phyloP scores from a whole-genome alignment of 306 rosid genomes.

The Quillaja saponaria region DNA sequence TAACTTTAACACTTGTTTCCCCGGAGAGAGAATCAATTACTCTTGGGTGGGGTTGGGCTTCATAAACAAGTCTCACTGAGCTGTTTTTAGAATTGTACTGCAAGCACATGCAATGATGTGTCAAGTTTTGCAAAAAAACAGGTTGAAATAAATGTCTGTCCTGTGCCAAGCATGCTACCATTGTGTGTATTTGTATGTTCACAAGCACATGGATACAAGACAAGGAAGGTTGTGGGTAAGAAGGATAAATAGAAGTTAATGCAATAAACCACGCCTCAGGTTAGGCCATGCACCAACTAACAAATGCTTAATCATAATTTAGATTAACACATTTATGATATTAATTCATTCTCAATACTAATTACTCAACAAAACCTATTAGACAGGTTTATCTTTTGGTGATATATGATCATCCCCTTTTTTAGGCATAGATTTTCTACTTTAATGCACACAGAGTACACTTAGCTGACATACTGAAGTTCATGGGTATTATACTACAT shows the following conservation, averaged over 20 bases:
- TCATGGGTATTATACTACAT: slow-evolving; percentile 1
- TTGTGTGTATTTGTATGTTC: background rate
- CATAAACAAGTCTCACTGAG: slow-evolving; percentile 90
- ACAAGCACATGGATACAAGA: background rate
- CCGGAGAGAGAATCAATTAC: slow-evolving; percentile 85
- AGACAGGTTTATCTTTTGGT: background rate
- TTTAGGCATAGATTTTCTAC: background rate
- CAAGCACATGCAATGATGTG: slow-evolving; percentile 41
- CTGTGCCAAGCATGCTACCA: background rate
- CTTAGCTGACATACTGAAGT: background rate
- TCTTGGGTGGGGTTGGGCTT: slow-evolving; percentile 94
- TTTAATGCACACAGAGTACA: background rate
- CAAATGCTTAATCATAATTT: slow-evolving; percentile 14
- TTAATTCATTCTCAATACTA: background rate
- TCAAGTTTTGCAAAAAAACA: slow-evolving; percentile 19
- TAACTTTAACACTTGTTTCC: slow-evolving; percentile 81
- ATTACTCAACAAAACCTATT: background rate
- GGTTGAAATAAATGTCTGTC: background rate
- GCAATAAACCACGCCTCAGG: background rate
- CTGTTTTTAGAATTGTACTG: slow-evolving; percentile 94
- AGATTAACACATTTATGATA: background rate
- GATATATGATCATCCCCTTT: background rate
- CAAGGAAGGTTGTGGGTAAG: slow-evolving; percentile 11
- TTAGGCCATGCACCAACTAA: background rate
- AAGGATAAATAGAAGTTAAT: background rate